Evolutionary conservation across 768 basidiomycete genomes (phyloP).

Genomic region (Lactarius psammicola): DNA sequence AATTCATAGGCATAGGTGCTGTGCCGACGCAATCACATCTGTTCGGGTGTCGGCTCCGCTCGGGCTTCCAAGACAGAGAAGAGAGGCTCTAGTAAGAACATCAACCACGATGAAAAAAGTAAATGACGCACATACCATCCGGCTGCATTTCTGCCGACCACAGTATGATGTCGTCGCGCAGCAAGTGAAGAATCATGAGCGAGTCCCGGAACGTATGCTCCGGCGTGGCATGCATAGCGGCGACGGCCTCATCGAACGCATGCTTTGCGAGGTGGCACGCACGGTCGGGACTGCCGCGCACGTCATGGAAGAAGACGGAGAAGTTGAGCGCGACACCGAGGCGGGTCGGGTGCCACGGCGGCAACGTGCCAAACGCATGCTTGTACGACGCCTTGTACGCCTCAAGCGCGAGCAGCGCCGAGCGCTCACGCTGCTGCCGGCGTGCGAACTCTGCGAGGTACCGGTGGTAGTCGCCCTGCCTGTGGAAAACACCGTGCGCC

Average conservation of each 20-base stretch:
- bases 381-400: constrained; percentile 86
- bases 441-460: constrained; percentile 86
- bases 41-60: background rate
- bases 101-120: background rate
- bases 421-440: constrained; percentile 62
- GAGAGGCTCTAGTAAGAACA: background rate
- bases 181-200: constrained; percentile 76
- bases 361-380: constrained; percentile 72
- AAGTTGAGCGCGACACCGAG: constrained; percentile 89
- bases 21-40: background rate
- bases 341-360: constrained; percentile 80
- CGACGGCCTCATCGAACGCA: constrained; percentile 88
- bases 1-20: background rate
- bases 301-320: constrained; percentile 92
- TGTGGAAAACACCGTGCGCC: constrained; percentile 32
- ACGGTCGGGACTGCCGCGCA: constrained; percentile 78
- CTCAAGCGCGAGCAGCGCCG: constrained; percentile 73
- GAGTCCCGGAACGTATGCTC: constrained; percentile 68
- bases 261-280: constrained; percentile 89
- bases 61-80: constrained; percentile 10
- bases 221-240: constrained; percentile 36
- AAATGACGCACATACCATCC: constrained; percentile 34
- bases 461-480: constrained; percentile 89
- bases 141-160: constrained; percentile 77
- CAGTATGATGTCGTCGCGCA: constrained; percentile 81